Percentiles rank a stretch among this genome's conserved stretches.
phyloP scores from a whole-genome alignment of 768 basidiomycete genomes.

The Coprinopsis sp. region DNA sequence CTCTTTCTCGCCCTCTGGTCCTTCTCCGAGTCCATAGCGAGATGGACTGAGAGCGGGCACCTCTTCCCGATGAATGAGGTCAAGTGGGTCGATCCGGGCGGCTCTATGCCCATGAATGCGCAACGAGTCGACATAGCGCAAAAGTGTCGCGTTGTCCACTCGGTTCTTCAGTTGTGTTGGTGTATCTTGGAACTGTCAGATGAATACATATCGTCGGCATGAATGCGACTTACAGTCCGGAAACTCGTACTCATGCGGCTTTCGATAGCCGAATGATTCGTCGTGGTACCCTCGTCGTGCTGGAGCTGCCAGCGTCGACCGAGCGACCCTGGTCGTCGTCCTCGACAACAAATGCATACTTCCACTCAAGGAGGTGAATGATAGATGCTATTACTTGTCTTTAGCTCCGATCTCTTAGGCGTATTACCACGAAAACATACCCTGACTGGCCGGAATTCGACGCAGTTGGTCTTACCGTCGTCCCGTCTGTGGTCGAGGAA shows the following conservation, averaged over 20 bases:
- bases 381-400: no score
- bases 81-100: constrained; percentile 82
- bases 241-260: constrained; percentile 54
- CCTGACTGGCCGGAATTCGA: no score
- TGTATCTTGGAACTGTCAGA: constrained; percentile 43
- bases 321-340: background rate
- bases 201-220: background rate
- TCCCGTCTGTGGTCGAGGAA: no score
- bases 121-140: constrained; percentile 87
- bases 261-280: constrained; percentile 74
- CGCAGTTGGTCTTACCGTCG: no score
- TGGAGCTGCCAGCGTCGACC: background rate
- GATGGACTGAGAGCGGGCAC: constrained; percentile 67
- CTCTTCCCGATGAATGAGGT: constrained; percentile 81
- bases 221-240: constrained; percentile 59
- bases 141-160: constrained; percentile 64
- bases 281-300: constrained; percentile 54
- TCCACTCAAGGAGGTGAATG: no score
- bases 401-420: no score
- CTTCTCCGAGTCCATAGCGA: constrained; percentile 62
- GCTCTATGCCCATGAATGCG: constrained; percentile 84
- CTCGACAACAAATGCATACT: background rate
- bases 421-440: no score
- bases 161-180: constrained; percentile 64
- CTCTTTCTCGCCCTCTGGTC: constrained; percentile 14